Evolutionary conservation across 352 stramenopile species (phyloP), one percentile per base, ranked within the genome.

Genomic region (Globisporangium recalcitrans): DNA sequence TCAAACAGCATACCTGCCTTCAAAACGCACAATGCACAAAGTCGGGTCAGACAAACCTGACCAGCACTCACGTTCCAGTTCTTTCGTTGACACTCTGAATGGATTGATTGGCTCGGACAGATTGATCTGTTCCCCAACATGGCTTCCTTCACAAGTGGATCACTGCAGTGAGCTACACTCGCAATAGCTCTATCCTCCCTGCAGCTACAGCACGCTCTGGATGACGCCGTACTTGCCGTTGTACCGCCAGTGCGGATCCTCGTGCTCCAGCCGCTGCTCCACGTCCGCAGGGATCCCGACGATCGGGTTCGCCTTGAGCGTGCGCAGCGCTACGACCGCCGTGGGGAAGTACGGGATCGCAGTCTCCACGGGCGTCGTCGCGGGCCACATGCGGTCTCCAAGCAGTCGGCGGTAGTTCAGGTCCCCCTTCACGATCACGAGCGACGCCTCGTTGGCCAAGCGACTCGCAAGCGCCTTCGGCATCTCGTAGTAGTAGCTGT

Each of bases 381-480:
- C 77, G 1, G 80, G 77, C 94, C 95, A 99, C 61, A 91, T 68
- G 29, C 93, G 81, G 69, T 99, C 97, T 5, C 95, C 95, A 1
- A 98, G 71, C 16, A 99, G 64, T 7, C 96, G 87, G n/a, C 96
- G 83, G 73, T 99, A 99, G 70, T 99, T 99, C 42, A 97, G 90
- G 70, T 99, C 97, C 21, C 97, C 96, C 73, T 99, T 99, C 16
- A 98, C 78, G 74, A 99, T 97, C 51, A 97, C 89, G 22, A 99
- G 77, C 48, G 91, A 71, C 22, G 77, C 71, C 7, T 84, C 70
- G 0, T n/a, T 42, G 2, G 47, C 31, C 1, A 91, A 27, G 1
- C 65, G 68, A 22, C 48, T 61, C 9, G 65, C 59, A 13, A 90
- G 42, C 29, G 75, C 58, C 5, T 49, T 36, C 0, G 78, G 76